Evolutionary conservation across 2,329 filamentous ascomycete species (phyloP).

Genomic region (Zymoseptoria ardabiliae): DNA sequence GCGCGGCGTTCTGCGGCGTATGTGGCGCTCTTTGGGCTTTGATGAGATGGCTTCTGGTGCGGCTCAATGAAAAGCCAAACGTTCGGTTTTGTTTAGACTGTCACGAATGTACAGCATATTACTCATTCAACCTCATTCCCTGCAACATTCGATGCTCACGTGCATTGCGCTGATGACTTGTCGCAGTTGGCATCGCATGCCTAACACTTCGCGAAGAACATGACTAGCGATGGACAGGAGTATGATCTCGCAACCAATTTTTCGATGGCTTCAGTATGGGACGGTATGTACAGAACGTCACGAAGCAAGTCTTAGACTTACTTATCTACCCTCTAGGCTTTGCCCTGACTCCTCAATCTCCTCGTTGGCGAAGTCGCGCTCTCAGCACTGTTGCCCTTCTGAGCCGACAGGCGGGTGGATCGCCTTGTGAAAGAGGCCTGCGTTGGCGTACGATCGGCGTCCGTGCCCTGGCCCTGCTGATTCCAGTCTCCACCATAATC

Average conservation of each 20-base stretch:
- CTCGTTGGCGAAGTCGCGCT: not conserved
- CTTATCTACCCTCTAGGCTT: not conserved
- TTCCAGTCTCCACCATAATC: not conserved
- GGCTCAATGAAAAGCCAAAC: conserved; percentile 3
- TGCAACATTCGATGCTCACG: not conserved
- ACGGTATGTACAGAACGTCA: not conserved
- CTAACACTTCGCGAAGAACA: not conserved
- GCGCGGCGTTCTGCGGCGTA: conserved; percentile 16
- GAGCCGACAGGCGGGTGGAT: not conserved
- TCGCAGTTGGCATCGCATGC: not conserved
- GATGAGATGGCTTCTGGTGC: not conserved
- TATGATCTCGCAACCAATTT: not conserved
- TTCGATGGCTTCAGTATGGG: not conserved
- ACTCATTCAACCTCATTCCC: not conserved
- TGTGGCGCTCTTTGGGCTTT: conserved; percentile 11
- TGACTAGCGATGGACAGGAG: not conserved
- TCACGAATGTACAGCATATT: conserved; percentile 10
- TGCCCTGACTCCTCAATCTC: not conserved
- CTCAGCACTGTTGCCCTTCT: not conserved
- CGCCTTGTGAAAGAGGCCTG: not conserved
- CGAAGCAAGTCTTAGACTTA: not conserved
- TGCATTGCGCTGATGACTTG: not conserved
- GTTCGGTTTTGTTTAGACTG: conserved; percentile 1
- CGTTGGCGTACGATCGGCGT: not conserved
- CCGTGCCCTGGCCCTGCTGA: not conserved